Conservation (phyloP, 2,329 filamentous ascomycete species). For the Colletotrichum higginsianum region DNA sequence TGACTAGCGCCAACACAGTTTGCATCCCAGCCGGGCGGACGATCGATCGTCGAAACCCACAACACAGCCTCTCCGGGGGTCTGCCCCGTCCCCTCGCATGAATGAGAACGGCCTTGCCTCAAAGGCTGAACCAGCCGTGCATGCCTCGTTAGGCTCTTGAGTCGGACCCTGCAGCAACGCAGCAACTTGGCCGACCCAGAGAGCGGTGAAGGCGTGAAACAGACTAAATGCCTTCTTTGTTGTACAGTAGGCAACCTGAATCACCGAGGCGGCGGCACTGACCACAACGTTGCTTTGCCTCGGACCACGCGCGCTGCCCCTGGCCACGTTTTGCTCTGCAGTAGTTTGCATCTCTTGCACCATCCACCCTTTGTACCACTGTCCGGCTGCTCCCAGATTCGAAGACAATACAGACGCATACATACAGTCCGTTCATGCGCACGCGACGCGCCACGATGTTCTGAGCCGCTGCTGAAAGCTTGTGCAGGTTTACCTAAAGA, state of each 20-base stretch:
- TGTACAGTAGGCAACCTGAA: constrained; percentile 4
- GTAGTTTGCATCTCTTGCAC: constrained; percentile 8
- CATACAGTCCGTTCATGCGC: not conserved
- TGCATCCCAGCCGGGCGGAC: constrained; percentile 1
- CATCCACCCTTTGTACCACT: constrained; percentile 17
- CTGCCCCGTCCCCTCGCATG: constrained; percentile 18
- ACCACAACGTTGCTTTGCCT: constrained; percentile 17
- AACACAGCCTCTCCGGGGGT: not conserved
- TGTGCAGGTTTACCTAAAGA: not conserved
- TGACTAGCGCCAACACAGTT: constrained; percentile 8
- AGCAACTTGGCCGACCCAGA: not conserved
- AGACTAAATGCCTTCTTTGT: constrained; percentile 34
- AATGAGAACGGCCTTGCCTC: not conserved
- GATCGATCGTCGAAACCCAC: constrained; percentile 17
- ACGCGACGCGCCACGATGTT: not conserved
- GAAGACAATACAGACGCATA: not conserved
- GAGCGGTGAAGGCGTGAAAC: constrained; percentile 37
- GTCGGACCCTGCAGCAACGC: constrained; percentile 20
- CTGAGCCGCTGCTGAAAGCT: not conserved
- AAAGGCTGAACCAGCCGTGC: constrained; percentile 1
- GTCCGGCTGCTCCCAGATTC: constrained; percentile 4
- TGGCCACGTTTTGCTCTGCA: constrained; percentile 1
- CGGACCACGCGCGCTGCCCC: constrained; percentile 15
- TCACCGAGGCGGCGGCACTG: constrained; percentile 16
- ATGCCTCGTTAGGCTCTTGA: not conserved